Conservation (phyloP, 768 basidiomycete species). For the Naematelia aurantialba region DNA sequence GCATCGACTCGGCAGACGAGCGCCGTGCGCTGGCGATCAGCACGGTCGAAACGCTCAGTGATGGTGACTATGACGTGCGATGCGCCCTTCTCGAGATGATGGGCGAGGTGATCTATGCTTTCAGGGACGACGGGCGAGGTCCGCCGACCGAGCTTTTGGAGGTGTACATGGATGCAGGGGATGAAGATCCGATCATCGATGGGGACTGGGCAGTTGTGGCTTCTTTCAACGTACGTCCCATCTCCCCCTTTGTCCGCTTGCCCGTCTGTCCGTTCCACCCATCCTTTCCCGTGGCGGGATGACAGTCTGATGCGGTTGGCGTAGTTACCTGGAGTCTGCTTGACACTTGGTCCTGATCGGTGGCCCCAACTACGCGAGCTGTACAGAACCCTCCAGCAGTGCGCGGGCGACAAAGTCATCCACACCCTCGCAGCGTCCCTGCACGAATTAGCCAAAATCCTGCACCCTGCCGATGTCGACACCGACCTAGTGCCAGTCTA, state of each 20-base stretch:
- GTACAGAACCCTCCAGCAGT: slow-evolving; percentile 65
- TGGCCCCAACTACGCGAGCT: slow-evolving; percentile 69
- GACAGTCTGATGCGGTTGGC: neutral
- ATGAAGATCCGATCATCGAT: slow-evolving; percentile 28
- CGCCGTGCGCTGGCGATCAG: slow-evolving; percentile 66
- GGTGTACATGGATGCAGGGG: slow-evolving; percentile 64
- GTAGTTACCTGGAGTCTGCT: slow-evolving; percentile 83
- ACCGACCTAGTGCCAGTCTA: slow-evolving; percentile 67
- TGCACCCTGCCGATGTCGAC: slow-evolving; percentile 66
- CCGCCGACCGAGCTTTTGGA: slow-evolving; percentile 71
- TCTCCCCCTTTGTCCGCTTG: too few species aligned
- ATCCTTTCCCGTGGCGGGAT: too few species aligned
- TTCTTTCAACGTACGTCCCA: slow-evolving; percentile 49
- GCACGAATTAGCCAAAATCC: slow-evolving; percentile 81
- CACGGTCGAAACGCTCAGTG: slow-evolving; percentile 59
- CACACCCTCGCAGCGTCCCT: slow-evolving; percentile 80
- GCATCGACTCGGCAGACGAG: slow-evolving; percentile 57
- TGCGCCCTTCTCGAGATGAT: slow-evolving; percentile 77
- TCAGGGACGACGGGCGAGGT: slow-evolving; percentile 59
- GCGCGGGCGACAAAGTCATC: slow-evolving; percentile 63
- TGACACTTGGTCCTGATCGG: slow-evolving; percentile 69
- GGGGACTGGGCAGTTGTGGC: slow-evolving; percentile 43
- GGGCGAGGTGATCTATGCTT: slow-evolving; percentile 83
- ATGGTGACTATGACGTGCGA: slow-evolving; percentile 58
- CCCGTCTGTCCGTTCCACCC: too few species aligned